Percentiles rank a stretch among this genome's conserved stretches.
phyloP scores from a whole-genome alignment of 805 yeast genomes.

The Cyberlindnera maritima region DNA sequence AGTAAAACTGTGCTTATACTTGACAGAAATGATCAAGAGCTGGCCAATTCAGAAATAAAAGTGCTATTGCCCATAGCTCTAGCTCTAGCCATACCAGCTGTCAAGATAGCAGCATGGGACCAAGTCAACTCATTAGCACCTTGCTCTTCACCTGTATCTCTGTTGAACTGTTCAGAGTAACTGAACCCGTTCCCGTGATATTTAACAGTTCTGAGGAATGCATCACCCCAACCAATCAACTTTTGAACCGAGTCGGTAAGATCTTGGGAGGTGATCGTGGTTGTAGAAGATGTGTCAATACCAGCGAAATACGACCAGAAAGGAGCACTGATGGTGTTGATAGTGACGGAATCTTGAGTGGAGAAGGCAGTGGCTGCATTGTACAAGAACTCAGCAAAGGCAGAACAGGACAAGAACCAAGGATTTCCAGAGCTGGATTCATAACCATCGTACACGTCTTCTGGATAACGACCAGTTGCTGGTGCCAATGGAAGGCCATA shows the following conservation, averaged over 20 bases:
- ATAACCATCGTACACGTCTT: slow-evolving; percentile 4
- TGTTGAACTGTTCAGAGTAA: slow-evolving; percentile 4
- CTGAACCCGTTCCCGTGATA: not conserved
- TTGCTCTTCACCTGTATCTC: slow-evolving; percentile 1
- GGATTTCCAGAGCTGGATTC: not conserved
- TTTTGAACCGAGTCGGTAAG: not conserved
- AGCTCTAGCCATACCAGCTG: slow-evolving; percentile 6
- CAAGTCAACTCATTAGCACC: slow-evolving; percentile 6
- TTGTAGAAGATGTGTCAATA: not conserved
- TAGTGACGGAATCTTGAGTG: not conserved
- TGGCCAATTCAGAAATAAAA: not conserved
- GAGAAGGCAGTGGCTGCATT: not conserved
- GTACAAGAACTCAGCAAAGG: slow-evolving; percentile 5
- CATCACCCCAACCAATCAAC: slow-evolving; percentile 6
- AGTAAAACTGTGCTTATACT: no score
- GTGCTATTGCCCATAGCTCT: not conserved
- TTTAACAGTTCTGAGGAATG: slow-evolving; percentile 6
- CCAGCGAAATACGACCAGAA: slow-evolving; percentile 2
- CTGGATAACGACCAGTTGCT: slow-evolving; percentile 5
- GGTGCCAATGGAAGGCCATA: slow-evolving; percentile 1
- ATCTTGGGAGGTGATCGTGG: not conserved
- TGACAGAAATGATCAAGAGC: no score
- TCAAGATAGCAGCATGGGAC: slow-evolving; percentile 4
- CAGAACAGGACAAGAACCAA: slow-evolving; percentile 6
- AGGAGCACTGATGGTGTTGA: slow-evolving; percentile 3